A percentile compares a stretch with the other conserved stretches of the same genome.
phyloP scores from a whole-genome alignment of 1,139 yeast genomes.

The Yamadazyma diddensiae region DNA sequence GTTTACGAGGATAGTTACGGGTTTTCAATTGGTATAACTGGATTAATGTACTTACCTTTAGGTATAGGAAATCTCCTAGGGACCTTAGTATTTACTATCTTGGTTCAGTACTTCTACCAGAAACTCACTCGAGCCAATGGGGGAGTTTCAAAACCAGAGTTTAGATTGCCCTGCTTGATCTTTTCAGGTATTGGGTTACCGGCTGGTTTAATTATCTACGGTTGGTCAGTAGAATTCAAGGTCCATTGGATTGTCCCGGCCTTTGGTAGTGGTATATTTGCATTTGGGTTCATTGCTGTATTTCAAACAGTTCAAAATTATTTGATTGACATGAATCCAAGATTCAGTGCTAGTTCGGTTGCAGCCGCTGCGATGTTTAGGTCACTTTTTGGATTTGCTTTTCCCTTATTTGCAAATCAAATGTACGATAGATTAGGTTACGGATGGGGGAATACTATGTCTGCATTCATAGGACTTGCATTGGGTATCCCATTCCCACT shows the following conservation, averaged over 20 bases:
- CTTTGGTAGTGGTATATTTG: constrained; percentile 54
- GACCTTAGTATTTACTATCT: constrained; percentile 40
- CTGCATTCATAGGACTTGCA: constrained; percentile 52
- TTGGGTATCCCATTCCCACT: constrained; percentile 66
- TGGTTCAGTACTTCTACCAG: constrained; percentile 37
- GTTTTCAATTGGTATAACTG: constrained; percentile 48
- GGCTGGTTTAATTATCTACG: constrained; percentile 56
- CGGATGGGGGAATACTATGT: constrained; percentile 67
- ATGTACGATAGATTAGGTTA: constrained; percentile 48
- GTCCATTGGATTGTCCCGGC: constrained; percentile 57
- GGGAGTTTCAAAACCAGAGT: constrained; percentile 59
- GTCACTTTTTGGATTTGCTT: constrained; percentile 54
- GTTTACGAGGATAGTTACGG: constrained; percentile 49
- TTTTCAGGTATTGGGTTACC: constrained; percentile 48
- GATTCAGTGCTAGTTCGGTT: constrained; percentile 57
- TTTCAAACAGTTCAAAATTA: constrained; percentile 61
- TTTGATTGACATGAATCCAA: constrained; percentile 62
- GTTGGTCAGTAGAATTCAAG: constrained; percentile 57
- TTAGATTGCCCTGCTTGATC: constrained; percentile 44
- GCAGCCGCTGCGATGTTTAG: constrained; percentile 65
- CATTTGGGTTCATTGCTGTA: constrained; percentile 55
- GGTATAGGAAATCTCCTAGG: constrained; percentile 53
- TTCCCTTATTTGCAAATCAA: constrained; percentile 46
- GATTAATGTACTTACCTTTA: constrained; percentile 55
- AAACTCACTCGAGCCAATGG: constrained; percentile 35